A percentile compares a stretch with the other conserved stretches of the same genome.
These are phyloP conservation scores for Fagopyrum tataricum DNA, from an alignment of 148 eudicot species.

Conservation along the genomic window DNA sequence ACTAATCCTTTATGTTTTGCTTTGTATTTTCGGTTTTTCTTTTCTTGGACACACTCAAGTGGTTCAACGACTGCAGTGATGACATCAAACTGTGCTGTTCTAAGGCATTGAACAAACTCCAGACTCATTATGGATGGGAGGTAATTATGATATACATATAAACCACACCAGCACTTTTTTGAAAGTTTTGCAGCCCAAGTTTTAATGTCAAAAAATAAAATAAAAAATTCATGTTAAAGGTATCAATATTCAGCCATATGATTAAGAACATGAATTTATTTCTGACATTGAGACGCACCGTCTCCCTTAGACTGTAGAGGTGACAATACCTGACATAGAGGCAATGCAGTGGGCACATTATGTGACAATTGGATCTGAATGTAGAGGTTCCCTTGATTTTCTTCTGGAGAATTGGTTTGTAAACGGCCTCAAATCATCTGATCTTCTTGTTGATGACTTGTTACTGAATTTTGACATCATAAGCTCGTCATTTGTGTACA, in stretches of 20 bases:
- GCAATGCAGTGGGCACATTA: slow-evolving; percentile 92
- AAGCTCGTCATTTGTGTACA: slow-evolving; percentile 13
- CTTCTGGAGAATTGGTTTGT: slow-evolving; percentile 60
- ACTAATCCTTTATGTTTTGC: too few species aligned
- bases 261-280: background rate
- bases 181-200: too few species aligned
- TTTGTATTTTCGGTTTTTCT: too few species aligned
- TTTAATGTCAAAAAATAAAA: too few species aligned
- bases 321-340: slow-evolving; percentile 88
- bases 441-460: background rate
- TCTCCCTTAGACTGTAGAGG: slow-evolving; percentile 48
- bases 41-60: slow-evolving; percentile 39
- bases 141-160: too few species aligned
- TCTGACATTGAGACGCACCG: background rate
- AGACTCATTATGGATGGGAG: slow-evolving; percentile 77
- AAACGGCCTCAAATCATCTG: background rate
- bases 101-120: slow-evolving; percentile 46
- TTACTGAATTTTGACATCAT: background rate
- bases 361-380: slow-evolving; percentile 83
- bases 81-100: slow-evolving; percentile 70
- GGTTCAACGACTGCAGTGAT: slow-evolving; percentile 79
- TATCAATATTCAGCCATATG: background rate
- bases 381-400: slow-evolving; percentile 56
- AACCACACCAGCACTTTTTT: too few species aligned
- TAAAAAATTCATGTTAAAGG: too few species aligned